Evolutionary conservation across 2,329 filamentous ascomycete genomes (phyloP), one percentile per base, ranked within the genome.

Genomic region (Colletotrichum cereale): DNA sequence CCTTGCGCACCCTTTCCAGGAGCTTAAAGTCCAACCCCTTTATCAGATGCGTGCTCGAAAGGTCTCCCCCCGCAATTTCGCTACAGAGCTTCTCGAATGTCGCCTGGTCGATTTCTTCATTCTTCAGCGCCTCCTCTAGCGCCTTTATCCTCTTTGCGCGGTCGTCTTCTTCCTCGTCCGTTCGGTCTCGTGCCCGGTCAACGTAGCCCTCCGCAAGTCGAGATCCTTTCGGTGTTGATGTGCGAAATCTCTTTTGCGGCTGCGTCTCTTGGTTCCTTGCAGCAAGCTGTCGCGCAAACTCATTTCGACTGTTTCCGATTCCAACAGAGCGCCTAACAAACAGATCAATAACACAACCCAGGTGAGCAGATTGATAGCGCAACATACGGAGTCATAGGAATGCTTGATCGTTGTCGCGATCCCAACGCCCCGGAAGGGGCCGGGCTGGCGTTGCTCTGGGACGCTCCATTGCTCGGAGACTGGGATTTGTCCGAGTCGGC

Each of bases 21-120:
- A 98, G 84, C 80, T 93, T 92, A 79, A 94, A 93, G 81, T 99
- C 96, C 61, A 99, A 82, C 0, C 96, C 96, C 79, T 98, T 98
- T 58, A 98, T 92, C 74, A 98, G 82, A 85, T 97, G 94, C 18
- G 95, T 97, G 76, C 90, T 94, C 18, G 85, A 85, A 29, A 95
- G 82, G 79, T 97, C 93, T 10, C 95, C 96, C 4, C 95, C 95
- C 0, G 94, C 89, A 66, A 98, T 94, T 75, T 97, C 89, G 73
- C 89, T 88, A 42, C 92, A 86, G 50, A 96, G 81, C 76, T 88
- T 90, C 76, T 96, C 91, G 79, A 97, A 97, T 0, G 91, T 94
- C 60, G 87, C 88, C 75, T 90, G 88, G 75, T 97, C 93, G 74
- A 98, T 95, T 81, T 97, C 90, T 58, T 93, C 93, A 55, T 95